phyloP scores from a whole-genome alignment of 345 rosid species.

The Eucalyptus cloeziana region DNA sequence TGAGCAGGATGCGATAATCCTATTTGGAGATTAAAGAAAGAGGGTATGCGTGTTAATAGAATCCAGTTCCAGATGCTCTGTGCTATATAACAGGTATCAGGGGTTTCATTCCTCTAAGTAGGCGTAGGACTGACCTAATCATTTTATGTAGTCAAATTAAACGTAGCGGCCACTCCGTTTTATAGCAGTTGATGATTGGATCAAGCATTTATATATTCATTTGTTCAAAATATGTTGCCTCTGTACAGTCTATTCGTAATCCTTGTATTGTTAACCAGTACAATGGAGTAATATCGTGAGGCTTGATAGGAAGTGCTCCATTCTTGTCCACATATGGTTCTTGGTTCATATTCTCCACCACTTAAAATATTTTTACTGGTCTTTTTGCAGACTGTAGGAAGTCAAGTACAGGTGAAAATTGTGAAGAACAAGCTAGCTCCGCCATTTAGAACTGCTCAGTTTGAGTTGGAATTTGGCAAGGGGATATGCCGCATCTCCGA shows the following conservation, averaged over 20 bases:
- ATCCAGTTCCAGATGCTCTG: neutral
- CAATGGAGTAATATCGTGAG: no score
- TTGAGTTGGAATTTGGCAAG: slow-evolving; percentile 93
- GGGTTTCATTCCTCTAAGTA: neutral
- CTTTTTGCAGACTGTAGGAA: slow-evolving; percentile 54
- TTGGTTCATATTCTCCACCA: neutral
- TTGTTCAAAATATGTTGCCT: neutral
- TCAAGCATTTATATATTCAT: neutral
- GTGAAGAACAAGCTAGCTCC: slow-evolving; percentile 97
- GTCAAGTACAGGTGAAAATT: slow-evolving; percentile 68
- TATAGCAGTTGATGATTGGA: neutral
- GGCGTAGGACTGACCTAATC: neutral
- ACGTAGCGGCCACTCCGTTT: neutral
- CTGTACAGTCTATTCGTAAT: neutral
- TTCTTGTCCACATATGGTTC: neutral
- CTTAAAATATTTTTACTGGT: neutral
- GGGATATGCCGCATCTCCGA: slow-evolving; percentile 72
- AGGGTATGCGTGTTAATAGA: neutral
- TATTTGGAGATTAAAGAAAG: neutral
- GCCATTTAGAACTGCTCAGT: slow-evolving; percentile 72
- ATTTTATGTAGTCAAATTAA: neutral
- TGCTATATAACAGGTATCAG: neutral
- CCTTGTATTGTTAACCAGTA: neutral
- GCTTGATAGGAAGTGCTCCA: neutral
- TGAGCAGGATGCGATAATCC: neutral